phyloP scores from a whole-genome alignment of 2,329 filamentous ascomycete genomes.

The Colletotrichum salicis region DNA sequence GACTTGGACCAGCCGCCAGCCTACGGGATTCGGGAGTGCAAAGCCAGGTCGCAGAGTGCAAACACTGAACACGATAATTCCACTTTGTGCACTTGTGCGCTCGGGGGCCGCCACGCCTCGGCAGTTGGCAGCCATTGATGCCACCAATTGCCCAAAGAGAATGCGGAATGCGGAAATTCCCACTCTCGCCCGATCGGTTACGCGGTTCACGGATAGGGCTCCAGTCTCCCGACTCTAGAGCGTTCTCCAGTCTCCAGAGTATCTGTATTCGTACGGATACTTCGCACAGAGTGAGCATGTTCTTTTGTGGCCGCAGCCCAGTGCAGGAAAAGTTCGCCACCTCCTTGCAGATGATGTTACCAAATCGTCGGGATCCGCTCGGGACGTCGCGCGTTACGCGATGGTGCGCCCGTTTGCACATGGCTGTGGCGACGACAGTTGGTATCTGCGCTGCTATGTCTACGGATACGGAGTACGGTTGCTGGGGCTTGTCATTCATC shows the following conservation, averaged over 20 bases:
- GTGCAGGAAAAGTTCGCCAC: conserved; percentile 1
- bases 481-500: background rate
- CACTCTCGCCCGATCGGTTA: background rate
- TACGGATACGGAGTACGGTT: too few relatives aligned
- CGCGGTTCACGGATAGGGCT: background rate
- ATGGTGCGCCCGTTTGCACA: conserved; percentile 27
- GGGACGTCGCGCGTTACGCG: conserved; percentile 25
- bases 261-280: background rate
- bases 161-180: background rate
- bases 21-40: background rate
- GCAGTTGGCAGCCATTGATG: background rate
- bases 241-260: background rate
- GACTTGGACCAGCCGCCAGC: background rate
- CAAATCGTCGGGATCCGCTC: conserved; percentile 30
- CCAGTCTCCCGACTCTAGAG: conserved; percentile 5
- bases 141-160: background rate
- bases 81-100: background rate
- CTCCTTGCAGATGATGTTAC: conserved; percentile 30
- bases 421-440: conserved; percentile 2
- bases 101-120: conserved; percentile 3
- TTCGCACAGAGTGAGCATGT: background rate
- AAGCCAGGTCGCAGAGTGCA: background rate
- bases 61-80: background rate
- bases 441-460: background rate
- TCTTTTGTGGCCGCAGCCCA: background rate